Evolutionary conservation across 306 rosid species (phyloP).

Genomic region (Inga leiocalycina): DNA sequence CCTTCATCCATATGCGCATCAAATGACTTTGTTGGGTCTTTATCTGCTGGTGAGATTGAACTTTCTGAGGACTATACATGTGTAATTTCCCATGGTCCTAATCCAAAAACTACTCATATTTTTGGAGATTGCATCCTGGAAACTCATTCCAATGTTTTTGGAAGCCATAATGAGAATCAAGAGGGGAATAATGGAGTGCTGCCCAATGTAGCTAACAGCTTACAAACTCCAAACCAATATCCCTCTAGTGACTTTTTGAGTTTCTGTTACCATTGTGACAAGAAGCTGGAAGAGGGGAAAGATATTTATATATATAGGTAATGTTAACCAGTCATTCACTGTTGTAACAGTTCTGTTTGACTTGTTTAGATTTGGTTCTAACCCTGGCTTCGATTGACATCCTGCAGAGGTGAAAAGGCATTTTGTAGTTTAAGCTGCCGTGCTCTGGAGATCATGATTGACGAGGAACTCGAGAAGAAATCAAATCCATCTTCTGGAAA

Average conservation of each 20-base stretch:
- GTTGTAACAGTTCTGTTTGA: conserved; percentile 9
- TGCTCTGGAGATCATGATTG: conserved; percentile 65
- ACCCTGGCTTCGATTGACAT: conserved; percentile 25
- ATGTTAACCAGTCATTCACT: conserved; percentile 5
- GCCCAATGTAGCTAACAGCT: neutral
- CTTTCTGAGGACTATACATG: conserved; percentile 92
- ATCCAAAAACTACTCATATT: conserved; percentile 81
- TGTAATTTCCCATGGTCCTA: conserved; percentile 80
- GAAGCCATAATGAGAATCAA: conserved; percentile 45
- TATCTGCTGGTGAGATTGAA: conserved; percentile 78
- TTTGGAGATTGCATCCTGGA: conserved; percentile 86
- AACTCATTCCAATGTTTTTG: conserved; percentile 47
- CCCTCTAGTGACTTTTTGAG: conserved; percentile 67
- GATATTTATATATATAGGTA: conserved; percentile 93
- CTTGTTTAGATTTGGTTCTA: neutral
- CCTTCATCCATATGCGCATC: conserved; percentile 47
- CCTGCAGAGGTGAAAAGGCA: conserved; percentile 83
- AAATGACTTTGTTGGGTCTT: conserved; percentile 49
- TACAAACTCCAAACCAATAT: conserved; percentile 38
- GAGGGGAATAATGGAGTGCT: conserved; percentile 36
- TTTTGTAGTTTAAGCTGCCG: conserved; percentile 90
- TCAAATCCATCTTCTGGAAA: conserved; percentile 40
- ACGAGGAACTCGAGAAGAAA: conserved; percentile 69
- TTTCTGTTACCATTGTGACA: conserved; percentile 74
- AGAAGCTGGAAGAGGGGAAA: conserved; percentile 74